A percentile compares a stretch with the other conserved stretches of the same genome.
Evolutionary conservation across 331 rosid species (phyloP).

Genomic region (Malus hybrid): DNA sequence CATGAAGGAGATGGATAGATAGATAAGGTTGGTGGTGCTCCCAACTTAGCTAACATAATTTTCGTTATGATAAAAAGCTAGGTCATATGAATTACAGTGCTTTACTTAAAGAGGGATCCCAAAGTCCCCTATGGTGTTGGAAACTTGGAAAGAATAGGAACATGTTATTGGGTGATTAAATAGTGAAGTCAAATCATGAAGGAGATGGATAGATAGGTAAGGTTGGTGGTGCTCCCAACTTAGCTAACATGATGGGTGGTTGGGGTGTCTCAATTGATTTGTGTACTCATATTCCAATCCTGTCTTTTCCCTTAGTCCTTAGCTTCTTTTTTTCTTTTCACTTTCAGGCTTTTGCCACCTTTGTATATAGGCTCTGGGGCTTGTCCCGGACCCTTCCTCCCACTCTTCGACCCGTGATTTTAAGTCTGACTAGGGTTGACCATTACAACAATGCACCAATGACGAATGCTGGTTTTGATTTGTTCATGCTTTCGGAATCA

Average conservation of each 20-base stretch:
- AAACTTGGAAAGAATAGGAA: not conserved
- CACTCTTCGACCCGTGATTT: not conserved
- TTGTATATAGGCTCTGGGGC: not conserved
- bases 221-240: conserved; percentile 60
- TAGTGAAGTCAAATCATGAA: conserved; percentile 15
- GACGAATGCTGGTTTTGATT: too few relatives aligned
- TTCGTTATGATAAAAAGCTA: too few relatives aligned
- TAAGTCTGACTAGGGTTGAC: not conserved
- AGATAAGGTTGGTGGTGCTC: too few relatives aligned
- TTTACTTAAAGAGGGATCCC: not conserved
- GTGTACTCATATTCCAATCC: conserved; percentile 42
- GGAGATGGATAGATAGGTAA: not conserved
- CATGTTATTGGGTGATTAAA: not conserved
- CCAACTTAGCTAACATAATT: too few relatives aligned
- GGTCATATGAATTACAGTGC: not conserved
- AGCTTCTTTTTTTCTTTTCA: not conserved
- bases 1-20: not conserved
- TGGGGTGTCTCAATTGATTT: conserved; percentile 56
- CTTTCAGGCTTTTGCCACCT: conserved; percentile 13
- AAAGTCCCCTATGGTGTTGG: not conserved
- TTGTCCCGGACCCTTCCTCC: not conserved
- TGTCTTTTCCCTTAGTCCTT: conserved; percentile 34
- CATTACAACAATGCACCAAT: too few relatives aligned
- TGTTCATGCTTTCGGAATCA: too few relatives aligned
- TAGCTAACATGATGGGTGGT: conserved; percentile 74